A percentile compares a stretch with the other conserved stretches of the same genome.
These are phyloP conservation scores for Clonostachys rosea DNA, from an alignment of 2,329 filamentous ascomycete species.

Conservation along the genomic window DNA sequence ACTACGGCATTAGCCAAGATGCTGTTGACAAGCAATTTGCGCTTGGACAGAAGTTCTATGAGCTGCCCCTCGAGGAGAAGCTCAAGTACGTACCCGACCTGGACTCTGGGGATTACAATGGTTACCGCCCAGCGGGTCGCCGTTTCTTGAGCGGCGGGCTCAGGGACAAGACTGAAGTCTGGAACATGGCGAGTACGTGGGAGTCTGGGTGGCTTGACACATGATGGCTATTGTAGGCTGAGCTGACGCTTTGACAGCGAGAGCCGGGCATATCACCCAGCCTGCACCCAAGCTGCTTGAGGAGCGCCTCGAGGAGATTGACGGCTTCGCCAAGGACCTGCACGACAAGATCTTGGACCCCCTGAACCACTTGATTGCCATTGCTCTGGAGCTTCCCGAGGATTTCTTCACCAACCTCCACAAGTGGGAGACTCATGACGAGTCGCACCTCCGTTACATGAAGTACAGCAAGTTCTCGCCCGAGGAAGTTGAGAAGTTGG, in stretches of 20 bases:
- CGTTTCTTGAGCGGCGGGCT: slow-evolving; percentile 25
- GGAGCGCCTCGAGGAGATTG: slow-evolving; percentile 48
- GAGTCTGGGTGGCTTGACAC: background rate
- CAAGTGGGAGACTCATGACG: slow-evolving; percentile 50
- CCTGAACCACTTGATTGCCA: slow-evolving; percentile 55
- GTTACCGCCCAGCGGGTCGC: slow-evolving; percentile 44
- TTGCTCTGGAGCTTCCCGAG: slow-evolving; percentile 54
- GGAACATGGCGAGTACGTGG: slow-evolving; percentile 28
- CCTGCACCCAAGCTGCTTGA: slow-evolving; percentile 35
- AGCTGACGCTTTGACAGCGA: slow-evolving; percentile 9
- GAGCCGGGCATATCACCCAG: slow-evolving; percentile 20
- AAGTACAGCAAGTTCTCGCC: slow-evolving; percentile 44
- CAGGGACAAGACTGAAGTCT: slow-evolving; percentile 29
- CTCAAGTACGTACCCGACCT: slow-evolving; percentile 46
- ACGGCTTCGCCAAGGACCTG: slow-evolving; percentile 43
- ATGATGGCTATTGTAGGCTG: background rate
- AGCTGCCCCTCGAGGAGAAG: slow-evolving; percentile 54
- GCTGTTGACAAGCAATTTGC: slow-evolving; percentile 55
- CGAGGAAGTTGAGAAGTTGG: slow-evolving; percentile 38
- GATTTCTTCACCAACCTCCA: slow-evolving; percentile 50
- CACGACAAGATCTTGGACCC: slow-evolving; percentile 52
- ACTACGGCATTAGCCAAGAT: slow-evolving; percentile 55
- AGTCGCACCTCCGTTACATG: slow-evolving; percentile 62
- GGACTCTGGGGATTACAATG: slow-evolving; percentile 50
- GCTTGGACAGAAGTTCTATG: slow-evolving; percentile 48